Base-by-base conservation (phyloP, 805 yeast genomes). In the Candida tallmaniae region DNA sequence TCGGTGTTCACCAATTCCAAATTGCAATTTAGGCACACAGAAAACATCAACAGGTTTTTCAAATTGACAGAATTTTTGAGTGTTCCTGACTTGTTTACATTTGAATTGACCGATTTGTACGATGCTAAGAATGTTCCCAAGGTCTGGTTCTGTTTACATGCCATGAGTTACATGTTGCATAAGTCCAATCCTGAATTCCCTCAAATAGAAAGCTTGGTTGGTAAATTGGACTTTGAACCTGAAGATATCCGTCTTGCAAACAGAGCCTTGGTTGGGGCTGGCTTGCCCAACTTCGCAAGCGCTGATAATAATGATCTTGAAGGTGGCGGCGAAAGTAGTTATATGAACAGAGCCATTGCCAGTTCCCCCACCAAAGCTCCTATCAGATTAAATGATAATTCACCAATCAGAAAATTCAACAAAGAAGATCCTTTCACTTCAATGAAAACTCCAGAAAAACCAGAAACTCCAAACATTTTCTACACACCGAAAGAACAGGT, bases 81-180 rank as follows among this genome's bases (percentile, higher is more conserved):
- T 18, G 78, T 93, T 45, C 98, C 97, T 0, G 89, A 85, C 37
- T 70, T 88, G 35, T 93, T 89, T 56, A 73, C 83, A 31, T 93
- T 93, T 54, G 98, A 90, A 54, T 73, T 89, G 39, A 88, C 95
- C 3, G 98, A 93, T 58, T 68, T 93, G 23, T 93, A 88, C 59
- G 97, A 93, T 52, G 81, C 82, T 51, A 89, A 87, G 50, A 84
- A 90, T 52, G 74, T 89, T 14, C 97, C 97, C 11, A 89, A 86
- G 52, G 97, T 93, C 17, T 83, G 93, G 53, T 88, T 87, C 58
- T 89, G 97, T 47, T 60, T 93, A 23, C 96, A 90, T 62, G 96
- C 96, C 2, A 61, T 90, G 44, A 79, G 88, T 32, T 85, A 76
- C 46, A 76, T 86, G 53, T 67, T 93, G 36, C 71, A 80, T 39